Conservation (phyloP, 2,329 filamentous ascomycete genomes). For the Penicillium olsonii region DNA sequence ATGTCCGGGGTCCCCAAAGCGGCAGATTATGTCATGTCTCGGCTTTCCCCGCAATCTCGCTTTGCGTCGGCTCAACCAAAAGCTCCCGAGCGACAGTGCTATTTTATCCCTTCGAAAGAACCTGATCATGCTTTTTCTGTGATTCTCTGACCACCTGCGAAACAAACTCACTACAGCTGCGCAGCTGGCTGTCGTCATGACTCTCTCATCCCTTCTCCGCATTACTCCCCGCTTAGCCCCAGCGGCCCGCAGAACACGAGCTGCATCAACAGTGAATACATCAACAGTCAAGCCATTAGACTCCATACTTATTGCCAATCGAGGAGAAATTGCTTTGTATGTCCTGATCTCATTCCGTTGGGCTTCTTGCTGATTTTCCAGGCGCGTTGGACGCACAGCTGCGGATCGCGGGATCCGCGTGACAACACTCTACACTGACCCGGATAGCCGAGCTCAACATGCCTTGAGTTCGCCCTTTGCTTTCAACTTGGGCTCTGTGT, state of each 20-base stretch:
- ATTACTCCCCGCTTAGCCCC: slow-evolving; percentile 38
- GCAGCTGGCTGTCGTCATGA: slow-evolving; percentile 29
- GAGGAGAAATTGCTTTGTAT: slow-evolving; percentile 88
- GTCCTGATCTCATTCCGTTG: slow-evolving; percentile 14
- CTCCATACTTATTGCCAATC: slow-evolving; percentile 92
- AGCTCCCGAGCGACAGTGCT: slow-evolving; percentile 11
- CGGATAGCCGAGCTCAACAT: slow-evolving; percentile 85
- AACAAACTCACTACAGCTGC: slow-evolving; percentile 5
- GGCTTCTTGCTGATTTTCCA: slow-evolving; percentile 26
- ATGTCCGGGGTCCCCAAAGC: not conserved
- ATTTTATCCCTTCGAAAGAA: slow-evolving; percentile 1
- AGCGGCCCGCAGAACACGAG: slow-evolving; percentile 31
- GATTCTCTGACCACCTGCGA: slow-evolving; percentile 1
- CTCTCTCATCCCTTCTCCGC: slow-evolving; percentile 43
- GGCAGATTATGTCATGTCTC: slow-evolving; percentile 11
- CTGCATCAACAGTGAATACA: slow-evolving; percentile 30
- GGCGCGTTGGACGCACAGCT: slow-evolving; percentile 84
- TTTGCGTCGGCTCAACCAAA: slow-evolving; percentile 38
- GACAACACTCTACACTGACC: slow-evolving; percentile 92
- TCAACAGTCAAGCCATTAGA: slow-evolving; percentile 50
- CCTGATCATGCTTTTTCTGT: slow-evolving; percentile 13
- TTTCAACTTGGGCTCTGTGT: slow-evolving; percentile 77
- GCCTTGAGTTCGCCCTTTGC: slow-evolving; percentile 81
- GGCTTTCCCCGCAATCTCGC: slow-evolving; percentile 39
- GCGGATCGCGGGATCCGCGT: slow-evolving; percentile 85